Evolutionary conservation across 164 flowering plant species (phyloP).

Genomic region (Piper longum): DNA sequence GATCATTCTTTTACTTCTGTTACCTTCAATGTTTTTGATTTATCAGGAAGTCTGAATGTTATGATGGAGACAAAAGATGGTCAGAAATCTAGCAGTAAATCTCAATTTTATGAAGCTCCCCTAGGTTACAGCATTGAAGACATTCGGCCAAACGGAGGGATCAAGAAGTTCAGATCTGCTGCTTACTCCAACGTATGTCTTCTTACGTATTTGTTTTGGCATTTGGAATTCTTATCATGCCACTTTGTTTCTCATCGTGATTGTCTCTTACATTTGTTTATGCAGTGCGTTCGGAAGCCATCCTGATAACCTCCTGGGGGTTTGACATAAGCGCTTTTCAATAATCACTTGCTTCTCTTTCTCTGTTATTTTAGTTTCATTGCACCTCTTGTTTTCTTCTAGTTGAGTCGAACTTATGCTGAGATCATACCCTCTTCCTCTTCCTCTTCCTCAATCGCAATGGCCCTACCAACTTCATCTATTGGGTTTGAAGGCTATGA

Average conservation of each 20-base stretch:
- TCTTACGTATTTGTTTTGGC: neutral
- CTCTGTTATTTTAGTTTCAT: neutral
- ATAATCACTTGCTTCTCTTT: neutral
- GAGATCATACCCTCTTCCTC: constrained; percentile 2
- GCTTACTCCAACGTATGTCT: constrained; percentile 32
- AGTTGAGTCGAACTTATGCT: neutral
- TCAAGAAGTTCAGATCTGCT: constrained; percentile 33
- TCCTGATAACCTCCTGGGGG: constrained; percentile 43
- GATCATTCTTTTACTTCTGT: too few relatives aligned
- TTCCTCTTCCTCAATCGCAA: constrained; percentile 10
- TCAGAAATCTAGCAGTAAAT: constrained; percentile 22
- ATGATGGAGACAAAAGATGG: constrained; percentile 34
- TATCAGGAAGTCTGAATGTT: constrained; percentile 23
- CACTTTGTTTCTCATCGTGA: neutral
- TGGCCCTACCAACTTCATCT: constrained; percentile 43
- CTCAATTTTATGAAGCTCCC: constrained; percentile 30
- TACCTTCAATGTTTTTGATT: too few relatives aligned
- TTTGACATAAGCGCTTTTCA: neutral
- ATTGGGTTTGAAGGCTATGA: constrained; percentile 92
- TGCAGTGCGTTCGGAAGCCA: constrained; percentile 84
- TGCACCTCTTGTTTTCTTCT: constrained; percentile 2
- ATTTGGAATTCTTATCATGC: neutral
- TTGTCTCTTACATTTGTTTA: neutral
- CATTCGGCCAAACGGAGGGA: constrained; percentile 32
- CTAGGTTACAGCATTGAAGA: constrained; percentile 36